Evolutionary conservation across 257 asterid species (phyloP), one percentile per base, ranked within the genome.

Genomic region (Linderniella brevidens): DNA sequence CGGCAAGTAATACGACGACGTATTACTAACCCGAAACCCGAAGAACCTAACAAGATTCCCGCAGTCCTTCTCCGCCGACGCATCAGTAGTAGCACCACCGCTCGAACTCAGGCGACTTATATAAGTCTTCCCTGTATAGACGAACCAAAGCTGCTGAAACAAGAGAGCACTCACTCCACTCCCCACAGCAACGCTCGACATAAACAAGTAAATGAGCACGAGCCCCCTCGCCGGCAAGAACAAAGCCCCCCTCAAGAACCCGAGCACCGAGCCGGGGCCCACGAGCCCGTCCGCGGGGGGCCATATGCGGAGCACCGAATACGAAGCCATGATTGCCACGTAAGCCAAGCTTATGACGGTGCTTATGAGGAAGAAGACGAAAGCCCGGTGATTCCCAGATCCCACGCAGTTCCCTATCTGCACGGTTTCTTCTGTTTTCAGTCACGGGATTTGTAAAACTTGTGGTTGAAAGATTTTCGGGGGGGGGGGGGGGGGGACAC

Each of bases 341-440:
- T 78, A 83, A 13, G 64, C 15, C 19, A 72, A 80, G 53, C 95
- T 75, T 42, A 59, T 58, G 53, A 76, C 78, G 14, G 93, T 75
- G 52, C 92, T 80, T 38, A 83, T 64, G 53, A 88, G 95, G 66
- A 88, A 88, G 57, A 80, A 37, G 60, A 88, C 58, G 70, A 88
- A 88, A 48, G 49, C 47, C 19, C 80, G 76, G 63, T 83, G 97
- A 62, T 88, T 83, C 59, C 72, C 82, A 36, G 92, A 71, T 48
- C 97, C 97, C 16, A 88, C 93, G 61, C 93, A 88, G 61, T 83
- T 88, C 41, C 97, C 97, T 51, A 83, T 83, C 97, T 88, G 97
- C 79, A 62, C 5, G 49, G n/a, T n/a, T n/a, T n/a, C n/a, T n/a
- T n/a, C n/a, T n/a, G n/a, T n/a, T n/a, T n/a, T n/a, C n/a, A n/a